Evolutionary conservation across 1,139 yeast genomes (phyloP).

Genomic region (Arxiozyma slooffiae): DNA sequence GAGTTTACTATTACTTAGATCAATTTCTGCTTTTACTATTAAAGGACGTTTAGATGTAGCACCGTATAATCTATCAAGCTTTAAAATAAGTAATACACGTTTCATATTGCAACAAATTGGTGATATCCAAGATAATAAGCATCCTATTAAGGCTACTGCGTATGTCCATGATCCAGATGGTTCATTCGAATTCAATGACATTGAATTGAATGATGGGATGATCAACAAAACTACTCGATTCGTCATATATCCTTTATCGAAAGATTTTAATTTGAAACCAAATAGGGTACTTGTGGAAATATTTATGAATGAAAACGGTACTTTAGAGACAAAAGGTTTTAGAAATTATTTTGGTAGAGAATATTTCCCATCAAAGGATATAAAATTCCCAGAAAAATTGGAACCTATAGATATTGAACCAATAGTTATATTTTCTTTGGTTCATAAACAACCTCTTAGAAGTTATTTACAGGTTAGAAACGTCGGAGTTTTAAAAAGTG

Average conservation of each 20-base stretch:
- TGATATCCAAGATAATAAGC: constrained; percentile 9
- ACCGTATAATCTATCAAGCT: constrained; percentile 15
- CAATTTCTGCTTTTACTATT: constrained; percentile 6
- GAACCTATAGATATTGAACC: constrained; percentile 18
- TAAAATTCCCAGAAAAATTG: constrained; percentile 24
- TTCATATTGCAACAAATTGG: constrained; percentile 26
- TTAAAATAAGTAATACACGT: constrained; percentile 17
- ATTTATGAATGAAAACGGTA: constrained; percentile 14
- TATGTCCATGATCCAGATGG: constrained; percentile 19
- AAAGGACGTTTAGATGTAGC: constrained; percentile 16
- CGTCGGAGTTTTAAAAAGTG: constrained; percentile 28
- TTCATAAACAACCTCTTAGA: constrained; percentile 28
- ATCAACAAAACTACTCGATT: constrained; percentile 24
- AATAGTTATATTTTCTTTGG: constrained; percentile 19
- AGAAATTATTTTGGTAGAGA: constrained; percentile 30
- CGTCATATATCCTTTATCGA: constrained; percentile 23
- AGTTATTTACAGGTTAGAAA: constrained; percentile 28
- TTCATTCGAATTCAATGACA: constrained; percentile 20
- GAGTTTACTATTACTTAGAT: neutral
- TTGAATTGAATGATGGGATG: constrained; percentile 22
- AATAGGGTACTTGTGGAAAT: constrained; percentile 27
- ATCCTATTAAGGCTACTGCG: constrained; percentile 13
- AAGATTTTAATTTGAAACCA: constrained; percentile 28
- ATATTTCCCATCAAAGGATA: constrained; percentile 28
- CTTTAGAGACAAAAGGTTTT: constrained; percentile 16